Evolutionary conservation across 1,139 yeast genomes (phyloP).

Genomic region (Yamadazyma sp.): DNA sequence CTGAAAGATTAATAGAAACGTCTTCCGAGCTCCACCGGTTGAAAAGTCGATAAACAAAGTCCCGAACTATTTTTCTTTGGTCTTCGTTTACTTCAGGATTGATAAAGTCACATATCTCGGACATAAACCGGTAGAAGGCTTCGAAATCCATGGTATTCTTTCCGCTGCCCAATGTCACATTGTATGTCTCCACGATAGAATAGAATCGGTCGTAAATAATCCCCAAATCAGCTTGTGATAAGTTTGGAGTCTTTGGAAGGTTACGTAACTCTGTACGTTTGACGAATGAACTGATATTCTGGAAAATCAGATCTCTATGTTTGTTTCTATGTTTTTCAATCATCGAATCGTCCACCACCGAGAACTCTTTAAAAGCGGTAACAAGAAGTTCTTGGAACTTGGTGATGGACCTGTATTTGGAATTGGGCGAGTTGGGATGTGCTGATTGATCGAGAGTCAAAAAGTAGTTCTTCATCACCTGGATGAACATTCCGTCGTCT

Average conservation of each 20-base stretch:
- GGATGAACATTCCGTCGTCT: constrained; percentile 92
- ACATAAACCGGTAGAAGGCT: constrained; percentile 71
- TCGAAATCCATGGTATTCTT: constrained; percentile 72
- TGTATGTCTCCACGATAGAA: constrained; percentile 66
- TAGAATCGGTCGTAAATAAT: constrained; percentile 84
- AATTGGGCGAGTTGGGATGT: constrained; percentile 69
- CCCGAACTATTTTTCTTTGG: constrained; percentile 20
- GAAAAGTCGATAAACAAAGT: constrained; percentile 64
- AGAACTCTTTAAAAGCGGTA: constrained; percentile 89
- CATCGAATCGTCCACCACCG: constrained; percentile 72
- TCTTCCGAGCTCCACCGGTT: constrained; percentile 63
- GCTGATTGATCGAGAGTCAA: constrained; percentile 76
- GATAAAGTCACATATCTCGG: constrained; percentile 82
- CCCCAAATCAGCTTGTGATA: constrained; percentile 59
- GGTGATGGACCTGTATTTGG: constrained; percentile 65
- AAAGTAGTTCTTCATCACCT: constrained; percentile 81
- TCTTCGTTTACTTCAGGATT: constrained; percentile 29
- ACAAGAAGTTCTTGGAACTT: constrained; percentile 89
- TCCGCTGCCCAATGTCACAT: constrained; percentile 68
- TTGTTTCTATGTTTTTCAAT: constrained; percentile 68
- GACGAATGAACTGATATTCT: constrained; percentile 85
- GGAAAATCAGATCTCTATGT: constrained; percentile 75
- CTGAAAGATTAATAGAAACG: constrained; percentile 60
- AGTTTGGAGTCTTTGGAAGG: constrained; percentile 67
- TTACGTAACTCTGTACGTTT: constrained; percentile 89